Conservation (phyloP, 805 yeast species). For the Candida glaebosa region DNA sequence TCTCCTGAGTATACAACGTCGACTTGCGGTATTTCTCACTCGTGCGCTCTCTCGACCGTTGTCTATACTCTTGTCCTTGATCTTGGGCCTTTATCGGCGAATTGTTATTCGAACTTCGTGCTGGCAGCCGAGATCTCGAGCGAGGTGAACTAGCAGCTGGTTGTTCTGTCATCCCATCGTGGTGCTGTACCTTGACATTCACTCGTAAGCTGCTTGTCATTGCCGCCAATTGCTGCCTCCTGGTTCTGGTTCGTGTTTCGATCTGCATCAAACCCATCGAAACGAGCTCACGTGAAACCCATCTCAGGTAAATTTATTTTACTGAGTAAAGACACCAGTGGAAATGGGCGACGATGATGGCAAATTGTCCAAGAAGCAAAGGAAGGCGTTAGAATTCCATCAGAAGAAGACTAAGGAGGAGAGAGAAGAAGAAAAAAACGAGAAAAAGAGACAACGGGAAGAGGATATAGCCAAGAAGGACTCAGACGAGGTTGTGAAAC, state of each 20-base stretch:
- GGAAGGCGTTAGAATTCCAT: conserved; percentile 59
- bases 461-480: conserved; percentile 18
- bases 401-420: conserved; percentile 38
- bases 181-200: too few relatives aligned
- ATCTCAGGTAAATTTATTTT: neutral
- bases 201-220: too few relatives aligned
- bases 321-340: too few relatives aligned
- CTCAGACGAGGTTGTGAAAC: conserved; percentile 11
- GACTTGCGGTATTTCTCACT: neutral
- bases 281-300: neutral
- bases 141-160: too few relatives aligned
- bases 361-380: conserved; percentile 63
- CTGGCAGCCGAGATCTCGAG: conserved; percentile 4
- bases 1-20: neutral
- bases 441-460: conserved; percentile 26
- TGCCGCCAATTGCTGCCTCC: neutral
- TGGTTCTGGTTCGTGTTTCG: neutral
- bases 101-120: neutral
- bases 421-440: conserved; percentile 32
- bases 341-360: conserved; percentile 15
- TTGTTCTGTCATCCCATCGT: too few relatives aligned
- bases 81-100: neutral
- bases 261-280: neutral
- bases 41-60: neutral
- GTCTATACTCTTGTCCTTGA: neutral